Evolutionary conservation across 257 asterid species (phyloP).

Genomic region (Galeopsis tetrahit): DNA sequence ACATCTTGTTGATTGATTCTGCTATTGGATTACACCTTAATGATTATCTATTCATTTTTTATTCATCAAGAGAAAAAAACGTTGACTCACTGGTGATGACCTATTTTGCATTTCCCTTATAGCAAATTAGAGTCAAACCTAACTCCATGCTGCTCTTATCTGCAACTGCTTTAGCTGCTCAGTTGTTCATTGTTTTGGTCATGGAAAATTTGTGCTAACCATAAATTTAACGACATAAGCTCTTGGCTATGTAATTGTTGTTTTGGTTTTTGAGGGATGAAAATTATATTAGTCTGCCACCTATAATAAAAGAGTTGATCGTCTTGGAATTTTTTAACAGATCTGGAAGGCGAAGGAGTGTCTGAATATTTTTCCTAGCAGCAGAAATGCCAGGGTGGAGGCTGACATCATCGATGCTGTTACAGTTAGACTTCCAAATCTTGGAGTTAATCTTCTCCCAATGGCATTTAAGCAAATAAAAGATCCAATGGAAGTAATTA

Average conservation of each 20-base stretch:
- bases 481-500: constrained; percentile 93
- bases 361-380: constrained; percentile 78
- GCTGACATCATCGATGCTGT: constrained; percentile 87
- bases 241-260: constrained; percentile 23
- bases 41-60: constrained; percentile 8
- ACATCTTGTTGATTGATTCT: constrained; percentile 19
- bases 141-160: constrained; percentile 26
- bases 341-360: constrained; percentile 99
- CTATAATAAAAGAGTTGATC: constrained; percentile 12
- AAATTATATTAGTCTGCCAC: constrained; percentile 6
- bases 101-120: constrained; percentile 8
- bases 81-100: constrained; percentile 15
- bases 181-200: constrained; percentile 18
- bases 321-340: constrained; percentile 45
- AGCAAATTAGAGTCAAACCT: constrained; percentile 12
- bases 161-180: constrained; percentile 19
- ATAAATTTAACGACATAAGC: constrained; percentile 9
- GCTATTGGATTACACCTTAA: constrained; percentile 26
- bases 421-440: constrained; percentile 92
- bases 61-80: constrained; percentile 11
- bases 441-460: constrained; percentile 94
- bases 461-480: constrained; percentile 94
- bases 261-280: constrained; percentile 21
- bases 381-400: constrained; percentile 86
- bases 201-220: constrained; percentile 8